Percentiles rank a stretch among this genome's conserved stretches.
Conservation (phyloP, 2,329 filamentous ascomycete genomes). For the Chalaropsis ovoidea region DNA sequence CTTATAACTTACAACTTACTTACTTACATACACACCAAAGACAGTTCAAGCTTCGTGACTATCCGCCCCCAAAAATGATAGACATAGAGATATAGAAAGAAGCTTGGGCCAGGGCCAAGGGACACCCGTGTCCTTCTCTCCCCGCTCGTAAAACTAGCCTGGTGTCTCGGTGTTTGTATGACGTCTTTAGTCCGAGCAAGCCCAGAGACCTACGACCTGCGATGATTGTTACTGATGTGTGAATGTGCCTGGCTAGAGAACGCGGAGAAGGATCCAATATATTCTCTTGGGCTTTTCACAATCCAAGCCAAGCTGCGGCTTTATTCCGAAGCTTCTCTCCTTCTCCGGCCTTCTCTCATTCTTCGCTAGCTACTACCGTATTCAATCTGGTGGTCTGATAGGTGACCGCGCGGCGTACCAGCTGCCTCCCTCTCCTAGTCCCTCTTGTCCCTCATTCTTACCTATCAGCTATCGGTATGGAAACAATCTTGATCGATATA, state of each 20-base stretch:
- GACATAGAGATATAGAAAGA: background rate
- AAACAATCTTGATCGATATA: too few species aligned
- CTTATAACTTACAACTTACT: too few species aligned
- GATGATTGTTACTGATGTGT: background rate
- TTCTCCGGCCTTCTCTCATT: background rate
- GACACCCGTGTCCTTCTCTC: background rate
- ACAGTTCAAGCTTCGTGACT: background rate
- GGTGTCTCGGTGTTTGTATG: slow-evolving; percentile 12
- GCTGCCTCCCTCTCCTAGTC: background rate
- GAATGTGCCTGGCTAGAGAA: background rate
- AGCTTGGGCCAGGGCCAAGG: background rate
- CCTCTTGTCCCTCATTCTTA: background rate
- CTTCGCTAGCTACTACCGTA: slow-evolving; percentile 10
- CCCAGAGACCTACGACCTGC: background rate
- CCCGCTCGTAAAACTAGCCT: slow-evolving; percentile 4
- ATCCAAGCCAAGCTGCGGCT: background rate
- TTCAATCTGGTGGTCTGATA: background rate
- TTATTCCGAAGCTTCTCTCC: slow-evolving; percentile 8
- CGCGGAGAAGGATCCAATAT: slow-evolving; percentile 11
- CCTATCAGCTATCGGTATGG: background rate
- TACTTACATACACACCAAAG: too few species aligned
- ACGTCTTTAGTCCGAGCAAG: slow-evolving; percentile 11
- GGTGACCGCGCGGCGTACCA: slow-evolving; percentile 2
- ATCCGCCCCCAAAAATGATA: background rate
- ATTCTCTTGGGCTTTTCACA: background rate